A percentile compares a stretch with the other conserved stretches of the same genome.
Conservation (phyloP, 768 basidiomycete species). For the Boletus fagicola region DNA sequence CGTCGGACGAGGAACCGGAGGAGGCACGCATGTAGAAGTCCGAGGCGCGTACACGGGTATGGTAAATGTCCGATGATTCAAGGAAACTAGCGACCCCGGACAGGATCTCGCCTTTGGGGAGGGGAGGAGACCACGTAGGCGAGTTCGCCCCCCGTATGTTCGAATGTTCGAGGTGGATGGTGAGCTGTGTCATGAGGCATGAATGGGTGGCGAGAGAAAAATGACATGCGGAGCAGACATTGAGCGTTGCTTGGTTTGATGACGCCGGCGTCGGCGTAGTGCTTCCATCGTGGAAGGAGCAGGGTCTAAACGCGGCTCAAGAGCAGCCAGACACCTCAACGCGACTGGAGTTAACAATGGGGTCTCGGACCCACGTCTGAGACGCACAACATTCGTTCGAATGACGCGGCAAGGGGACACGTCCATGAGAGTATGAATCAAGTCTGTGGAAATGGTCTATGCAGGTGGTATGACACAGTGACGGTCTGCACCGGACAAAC, state of each 20-base stretch:
- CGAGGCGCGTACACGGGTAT: slow-evolving; percentile 42
- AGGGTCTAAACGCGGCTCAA: too few relatives aligned
- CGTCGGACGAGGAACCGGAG: slow-evolving; percentile 32
- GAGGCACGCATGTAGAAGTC: background rate
- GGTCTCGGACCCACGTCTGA: too few relatives aligned
- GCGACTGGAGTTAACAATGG: too few relatives aligned
- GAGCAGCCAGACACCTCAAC: too few relatives aligned
- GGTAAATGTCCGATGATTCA: slow-evolving; percentile 49
- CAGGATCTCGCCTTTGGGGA: slow-evolving; percentile 71
- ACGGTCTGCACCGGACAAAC: too few relatives aligned
- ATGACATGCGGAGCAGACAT: slow-evolving; percentile 37
- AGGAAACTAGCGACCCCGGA: slow-evolving; percentile 64
- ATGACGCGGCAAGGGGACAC: too few relatives aligned
- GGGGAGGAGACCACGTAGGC: slow-evolving; percentile 45
- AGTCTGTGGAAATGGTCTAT: too few relatives aligned
- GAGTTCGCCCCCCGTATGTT: slow-evolving; percentile 53
- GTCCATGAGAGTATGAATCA: too few relatives aligned
- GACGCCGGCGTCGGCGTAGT: slow-evolving; percentile 44
- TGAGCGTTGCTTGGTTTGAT: slow-evolving; percentile 76
- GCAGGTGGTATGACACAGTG: too few relatives aligned
- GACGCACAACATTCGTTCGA: too few relatives aligned
- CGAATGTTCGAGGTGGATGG: slow-evolving; percentile 55
- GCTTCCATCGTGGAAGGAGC: too few relatives aligned
- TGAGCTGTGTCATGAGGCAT: slow-evolving; percentile 42
- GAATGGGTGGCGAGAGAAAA: background rate